Conservation (phyloP, 1,284 basidiomycete genomes). For the Boletellus deceptivus region DNA sequence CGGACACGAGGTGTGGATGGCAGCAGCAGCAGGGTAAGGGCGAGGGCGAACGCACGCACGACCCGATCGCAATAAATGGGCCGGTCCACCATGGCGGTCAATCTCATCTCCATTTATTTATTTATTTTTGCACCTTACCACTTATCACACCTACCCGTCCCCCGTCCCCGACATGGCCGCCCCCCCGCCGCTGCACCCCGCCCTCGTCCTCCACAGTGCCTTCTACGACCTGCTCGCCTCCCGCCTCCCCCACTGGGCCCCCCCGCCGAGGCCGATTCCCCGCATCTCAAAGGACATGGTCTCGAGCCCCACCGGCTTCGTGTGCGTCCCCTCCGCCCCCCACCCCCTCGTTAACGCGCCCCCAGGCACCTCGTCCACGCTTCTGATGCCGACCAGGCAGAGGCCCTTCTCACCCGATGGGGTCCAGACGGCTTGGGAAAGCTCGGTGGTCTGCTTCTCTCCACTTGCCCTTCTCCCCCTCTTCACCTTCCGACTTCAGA, state of each 20-base stretch:
- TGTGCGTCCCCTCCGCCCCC: constrained; percentile 54
- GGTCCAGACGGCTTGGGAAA: constrained; percentile 90
- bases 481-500: constrained; percentile 48
- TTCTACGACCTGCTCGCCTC: constrained; percentile 81
- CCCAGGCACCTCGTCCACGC: constrained; percentile 89
- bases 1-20: constrained; percentile 46
- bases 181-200: constrained; percentile 1
- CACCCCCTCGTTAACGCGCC: constrained; percentile 20
- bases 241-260: constrained; percentile 55
- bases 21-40: constrained; percentile 37
- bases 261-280: constrained; percentile 51
- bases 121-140: not conserved
- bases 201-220: constrained; percentile 66
- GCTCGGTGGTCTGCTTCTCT: constrained; percentile 67
- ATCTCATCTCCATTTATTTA: constrained; percentile 9
- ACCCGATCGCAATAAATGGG: constrained; percentile 36
- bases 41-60: constrained; percentile 34
- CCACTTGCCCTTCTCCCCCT: constrained; percentile 24
- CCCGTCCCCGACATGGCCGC: not conserved
- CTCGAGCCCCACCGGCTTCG: constrained; percentile 77
- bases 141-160: not conserved
- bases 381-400: constrained; percentile 89
- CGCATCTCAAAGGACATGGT: constrained; percentile 86
- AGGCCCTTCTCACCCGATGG: constrained; percentile 87
- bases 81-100: constrained; percentile 2